These are phyloP conservation scores for Phylloporus sp. DNA, from an alignment of 1,284 basidiomycete species.

Conservation along the genomic window DNA sequence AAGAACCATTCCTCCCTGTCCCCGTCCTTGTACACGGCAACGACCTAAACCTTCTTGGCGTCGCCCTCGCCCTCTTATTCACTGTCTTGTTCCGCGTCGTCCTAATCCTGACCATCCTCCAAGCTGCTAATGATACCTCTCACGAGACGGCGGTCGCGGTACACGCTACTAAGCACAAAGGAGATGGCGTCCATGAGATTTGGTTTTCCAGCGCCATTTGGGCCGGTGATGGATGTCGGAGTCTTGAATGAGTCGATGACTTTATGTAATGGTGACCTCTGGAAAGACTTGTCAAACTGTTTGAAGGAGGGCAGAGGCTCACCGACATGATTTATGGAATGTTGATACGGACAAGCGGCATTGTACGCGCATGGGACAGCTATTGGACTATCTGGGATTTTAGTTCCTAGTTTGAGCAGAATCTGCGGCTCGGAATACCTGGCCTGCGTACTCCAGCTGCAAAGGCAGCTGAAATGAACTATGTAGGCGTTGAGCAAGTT, in stretches of 20 bases:
- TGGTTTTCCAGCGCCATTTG: constrained; percentile 98
- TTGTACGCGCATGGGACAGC: too few species aligned
- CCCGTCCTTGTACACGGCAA: constrained; percentile 87
- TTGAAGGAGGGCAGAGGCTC: neutral
- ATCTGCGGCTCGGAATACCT: too few species aligned
- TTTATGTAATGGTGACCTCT: constrained; percentile 72
- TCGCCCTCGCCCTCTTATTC: constrained; percentile 77
- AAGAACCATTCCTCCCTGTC: constrained; percentile 88
- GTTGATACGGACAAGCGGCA: too few species aligned
- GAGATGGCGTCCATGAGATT: constrained; percentile 99
- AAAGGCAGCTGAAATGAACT: too few species aligned
- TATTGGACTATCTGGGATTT: too few species aligned
- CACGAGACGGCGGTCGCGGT: constrained; percentile 85
- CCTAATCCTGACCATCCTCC: constrained; percentile 54
- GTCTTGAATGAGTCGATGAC: constrained; percentile 90
- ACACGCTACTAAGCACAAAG: constrained; percentile 97
- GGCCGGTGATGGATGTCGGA: constrained; percentile 96
- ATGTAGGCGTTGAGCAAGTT: too few species aligned
- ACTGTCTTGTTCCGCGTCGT: constrained; percentile 52
- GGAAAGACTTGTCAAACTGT: constrained; percentile 22
- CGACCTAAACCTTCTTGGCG: constrained; percentile 93
- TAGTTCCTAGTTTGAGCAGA: too few species aligned
- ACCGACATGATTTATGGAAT: too few species aligned
- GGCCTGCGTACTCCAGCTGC: too few species aligned
- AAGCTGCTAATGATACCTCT: constrained; percentile 60